Conservation (phyloP, 257 asterid genomes). For the Solanum virginianum region DNA sequence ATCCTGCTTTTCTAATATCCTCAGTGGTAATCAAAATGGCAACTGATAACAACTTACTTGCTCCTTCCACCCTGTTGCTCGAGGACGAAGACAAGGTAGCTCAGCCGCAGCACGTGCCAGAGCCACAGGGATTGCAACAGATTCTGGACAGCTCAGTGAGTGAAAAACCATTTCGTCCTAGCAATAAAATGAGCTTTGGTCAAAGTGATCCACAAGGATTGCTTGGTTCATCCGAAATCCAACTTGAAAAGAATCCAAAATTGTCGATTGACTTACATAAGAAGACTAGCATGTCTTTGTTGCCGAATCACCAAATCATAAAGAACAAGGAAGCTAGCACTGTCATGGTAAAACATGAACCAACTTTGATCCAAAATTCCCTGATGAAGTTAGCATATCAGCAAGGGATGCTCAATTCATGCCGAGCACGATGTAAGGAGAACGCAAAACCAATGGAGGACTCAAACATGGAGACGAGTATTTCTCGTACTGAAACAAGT, state of each 20-base stretch:
- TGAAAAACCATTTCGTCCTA: neutral
- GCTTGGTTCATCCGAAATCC: neutral
- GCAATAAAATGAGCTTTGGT: neutral
- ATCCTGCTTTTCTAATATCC: no score
- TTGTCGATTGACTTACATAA: neutral
- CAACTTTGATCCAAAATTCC: no score
- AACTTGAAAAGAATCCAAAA: neutral
- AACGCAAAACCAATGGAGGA: no score
- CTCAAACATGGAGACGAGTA: no score
- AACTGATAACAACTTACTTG: no score
- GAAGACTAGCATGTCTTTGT: neutral
- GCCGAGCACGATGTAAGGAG: no score
- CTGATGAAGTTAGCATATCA: no score
- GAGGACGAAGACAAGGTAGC: no score
- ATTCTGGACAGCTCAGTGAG: neutral
- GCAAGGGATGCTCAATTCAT: neutral
- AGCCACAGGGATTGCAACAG: neutral
- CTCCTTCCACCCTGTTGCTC: no score
- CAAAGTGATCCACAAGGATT: neutral
- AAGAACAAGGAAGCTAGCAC: neutral
- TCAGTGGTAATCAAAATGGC: no score
- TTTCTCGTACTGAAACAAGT: no score
- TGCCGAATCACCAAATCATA: neutral
- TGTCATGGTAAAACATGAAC: neutral
- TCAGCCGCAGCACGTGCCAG: no score